These are phyloP conservation scores for Globisporangium nunn DNA, from an alignment of 352 stramenopile genomes.

Conservation along the genomic window DNA sequence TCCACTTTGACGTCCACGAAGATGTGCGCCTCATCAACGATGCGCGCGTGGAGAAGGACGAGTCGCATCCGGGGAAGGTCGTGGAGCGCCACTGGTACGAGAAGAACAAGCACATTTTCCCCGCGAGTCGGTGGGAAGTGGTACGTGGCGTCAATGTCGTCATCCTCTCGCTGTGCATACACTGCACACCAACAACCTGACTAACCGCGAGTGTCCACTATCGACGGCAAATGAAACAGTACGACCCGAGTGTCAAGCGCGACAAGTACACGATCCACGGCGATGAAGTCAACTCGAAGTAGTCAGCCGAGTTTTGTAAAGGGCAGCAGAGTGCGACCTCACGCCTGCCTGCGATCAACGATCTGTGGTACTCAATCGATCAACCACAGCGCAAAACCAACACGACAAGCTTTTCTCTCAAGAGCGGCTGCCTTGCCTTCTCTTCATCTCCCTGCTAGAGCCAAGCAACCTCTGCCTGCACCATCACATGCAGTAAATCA, in stretches of 20 bases:
- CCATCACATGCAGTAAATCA: conserved; percentile 7
- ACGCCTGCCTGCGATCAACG: no score
- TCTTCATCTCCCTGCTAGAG: neutral
- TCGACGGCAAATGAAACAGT: conserved; percentile 22
- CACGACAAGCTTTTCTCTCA: neutral
- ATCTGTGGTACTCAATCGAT: no score
- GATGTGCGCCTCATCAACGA: conserved; percentile 91
- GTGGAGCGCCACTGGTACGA: conserved; percentile 97
- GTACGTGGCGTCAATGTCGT: conserved; percentile 23
- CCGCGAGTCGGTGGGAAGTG: conserved; percentile 96
- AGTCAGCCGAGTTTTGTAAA: neutral
- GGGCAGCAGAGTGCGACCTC: neutral
- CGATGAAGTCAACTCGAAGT: conserved; percentile 44
- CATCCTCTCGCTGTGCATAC: neutral
- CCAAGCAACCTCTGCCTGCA: neutral
- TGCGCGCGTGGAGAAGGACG: conserved; percentile 94
- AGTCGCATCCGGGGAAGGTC: conserved; percentile 96
- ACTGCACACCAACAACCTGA: neutral
- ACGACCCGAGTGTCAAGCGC: conserved; percentile 66
- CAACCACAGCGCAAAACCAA: neutral
- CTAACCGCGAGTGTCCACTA: neutral
- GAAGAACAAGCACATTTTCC: conserved; percentile 99
- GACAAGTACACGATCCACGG: conserved; percentile 83
- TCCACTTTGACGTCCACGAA: conserved; percentile 97
- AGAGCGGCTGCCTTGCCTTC: neutral